Evolutionary conservation across 495 filamentous ascomycete genomes (phyloP), one percentile per base, ranked within the genome.

Genomic region (Penicillium salamii): DNA sequence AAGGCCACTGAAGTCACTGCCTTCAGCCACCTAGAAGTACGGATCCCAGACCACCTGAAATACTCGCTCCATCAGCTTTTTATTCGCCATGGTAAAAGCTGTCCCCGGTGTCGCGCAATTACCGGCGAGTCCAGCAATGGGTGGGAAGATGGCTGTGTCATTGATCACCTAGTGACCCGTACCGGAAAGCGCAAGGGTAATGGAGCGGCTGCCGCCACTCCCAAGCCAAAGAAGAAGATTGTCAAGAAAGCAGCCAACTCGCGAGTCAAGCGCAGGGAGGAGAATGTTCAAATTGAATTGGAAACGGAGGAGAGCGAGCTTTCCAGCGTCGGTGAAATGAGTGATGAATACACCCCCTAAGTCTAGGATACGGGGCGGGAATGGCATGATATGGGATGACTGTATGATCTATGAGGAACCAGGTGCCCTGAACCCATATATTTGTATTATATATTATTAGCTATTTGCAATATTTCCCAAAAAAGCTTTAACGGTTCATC

Each of bases 21-120:
- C 0, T 96, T 88, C 64, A 77, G 77, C 17, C 93, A 98, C 61
- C 79, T 86, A 26, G 91, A 98, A 32, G 82, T 87, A 14, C 77
- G 79, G 6, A 82, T 97, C 24, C 92, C 92, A 1, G 82, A 95
- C 58, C 78, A 89, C 35, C 69, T 95, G 18, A 98, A 97, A 66
- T 97, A 97, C 55, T 75, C 84, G 2, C 78, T 97, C 4, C 93
- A 98, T 65, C 82, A 90, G 54, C 74, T 97, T 0, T 82, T 98
- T 34, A 92, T 97, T 43, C 78, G 78, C 3, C 93, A 98, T 68
- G 93, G 93, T 1, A 87, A 88, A 62, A 72, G 68, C 0, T 98
- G 93, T 70, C 79, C 78, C 4, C 77, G 88, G 43, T 98, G 93
- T 61, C 78, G 82, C 41, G 87, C 87, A 1, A 55, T 64, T 29